These are phyloP conservation scores for Colletotrichum sidae DNA, from an alignment of 2,329 filamentous ascomycete genomes.

Conservation along the genomic window DNA sequence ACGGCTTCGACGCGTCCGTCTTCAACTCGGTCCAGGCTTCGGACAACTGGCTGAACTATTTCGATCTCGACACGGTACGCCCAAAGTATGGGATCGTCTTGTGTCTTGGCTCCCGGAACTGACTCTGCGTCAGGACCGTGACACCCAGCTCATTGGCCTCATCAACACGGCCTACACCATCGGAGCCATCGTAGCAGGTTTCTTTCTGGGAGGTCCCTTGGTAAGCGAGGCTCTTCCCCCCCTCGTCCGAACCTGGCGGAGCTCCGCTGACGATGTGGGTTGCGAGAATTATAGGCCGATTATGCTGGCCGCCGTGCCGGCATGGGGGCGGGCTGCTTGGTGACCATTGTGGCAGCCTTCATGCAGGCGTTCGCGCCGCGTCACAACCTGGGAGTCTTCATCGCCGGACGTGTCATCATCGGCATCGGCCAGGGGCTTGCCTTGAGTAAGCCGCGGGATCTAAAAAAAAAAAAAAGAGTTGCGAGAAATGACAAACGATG, in stretches of 20 bases:
- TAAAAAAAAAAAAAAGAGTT: conserved; percentile 53
- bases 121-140: conserved; percentile 42
- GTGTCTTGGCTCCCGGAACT: not conserved
- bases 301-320: conserved; percentile 68
- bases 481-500: not conserved
- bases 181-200: conserved; percentile 77
- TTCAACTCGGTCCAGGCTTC: conserved; percentile 79
- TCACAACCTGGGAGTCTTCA: conserved; percentile 70
- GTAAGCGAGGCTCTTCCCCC: conserved; percentile 44
- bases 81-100: no score
- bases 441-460: conserved; percentile 60
- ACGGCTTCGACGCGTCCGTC: conserved; percentile 67
- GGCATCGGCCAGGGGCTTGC: conserved; percentile 75
- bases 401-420: conserved; percentile 72
- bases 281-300: conserved; percentile 54
- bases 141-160: conserved; percentile 58
- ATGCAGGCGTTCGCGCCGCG: conserved; percentile 71
- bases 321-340: conserved; percentile 69
- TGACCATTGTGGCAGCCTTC: conserved; percentile 73
- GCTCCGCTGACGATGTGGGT: not conserved
- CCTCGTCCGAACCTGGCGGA: not conserved
- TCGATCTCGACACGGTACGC: conserved; percentile 57
- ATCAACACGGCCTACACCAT: conserved; percentile 79
- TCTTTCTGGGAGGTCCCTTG: conserved; percentile 74
- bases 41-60: conserved; percentile 73